Percentiles rank a stretch among this genome's conserved stretches.
phyloP scores from a whole-genome alignment of 1,284 basidiomycete species.

The Meira nashicola region DNA sequence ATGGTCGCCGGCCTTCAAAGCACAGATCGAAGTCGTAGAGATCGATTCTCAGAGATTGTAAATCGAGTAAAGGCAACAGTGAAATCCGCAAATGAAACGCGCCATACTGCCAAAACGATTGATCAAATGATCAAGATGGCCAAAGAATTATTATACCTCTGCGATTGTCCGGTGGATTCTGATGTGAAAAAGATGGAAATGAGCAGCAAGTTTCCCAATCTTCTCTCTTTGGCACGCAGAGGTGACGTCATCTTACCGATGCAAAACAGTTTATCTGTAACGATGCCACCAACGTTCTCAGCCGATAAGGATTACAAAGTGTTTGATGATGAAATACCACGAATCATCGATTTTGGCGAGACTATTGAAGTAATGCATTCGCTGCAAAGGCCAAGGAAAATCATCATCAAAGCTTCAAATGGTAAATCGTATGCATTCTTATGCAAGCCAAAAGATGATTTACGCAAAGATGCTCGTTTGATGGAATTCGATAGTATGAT shows the following conservation, averaged over 20 bases:
- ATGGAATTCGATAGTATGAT: slow-evolving; percentile 99
- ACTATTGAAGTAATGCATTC: slow-evolving; percentile 89
- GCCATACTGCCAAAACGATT: slow-evolving; percentile 20
- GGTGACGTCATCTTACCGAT: slow-evolving; percentile 63
- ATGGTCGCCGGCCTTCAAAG: slow-evolving; percentile 86
- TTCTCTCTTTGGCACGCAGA: slow-evolving; percentile 25
- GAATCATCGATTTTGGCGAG: slow-evolving; percentile 66
- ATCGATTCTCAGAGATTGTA: slow-evolving; percentile 66
- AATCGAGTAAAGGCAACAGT: slow-evolving; percentile 60
- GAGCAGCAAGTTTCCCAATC: slow-evolving; percentile 33
- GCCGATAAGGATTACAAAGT: slow-evolving; percentile 54
- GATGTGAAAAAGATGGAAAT: slow-evolving; percentile 28
- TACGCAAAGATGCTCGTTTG: slow-evolving; percentile 91
- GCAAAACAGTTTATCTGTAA: slow-evolving; percentile 87
- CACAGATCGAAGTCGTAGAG: slow-evolving; percentile 63
- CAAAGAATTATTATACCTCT: slow-evolving; percentile 44
- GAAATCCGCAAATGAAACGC: slow-evolving; percentile 23
- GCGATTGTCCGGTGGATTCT: slow-evolving; percentile 39
- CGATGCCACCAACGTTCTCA: slow-evolving; percentile 58
- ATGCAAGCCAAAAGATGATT: slow-evolving; percentile 95
- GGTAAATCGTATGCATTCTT: slow-evolving; percentile 85
- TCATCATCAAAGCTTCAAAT: slow-evolving; percentile 77
- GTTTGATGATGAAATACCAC: slow-evolving; percentile 73
- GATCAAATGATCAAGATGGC: slow-evolving; percentile 40
- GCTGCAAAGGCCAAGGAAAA: slow-evolving; percentile 84